These are phyloP conservation scores for Jatropha multifida DNA, from an alignment of 441 rosid species.

Conservation along the genomic window DNA sequence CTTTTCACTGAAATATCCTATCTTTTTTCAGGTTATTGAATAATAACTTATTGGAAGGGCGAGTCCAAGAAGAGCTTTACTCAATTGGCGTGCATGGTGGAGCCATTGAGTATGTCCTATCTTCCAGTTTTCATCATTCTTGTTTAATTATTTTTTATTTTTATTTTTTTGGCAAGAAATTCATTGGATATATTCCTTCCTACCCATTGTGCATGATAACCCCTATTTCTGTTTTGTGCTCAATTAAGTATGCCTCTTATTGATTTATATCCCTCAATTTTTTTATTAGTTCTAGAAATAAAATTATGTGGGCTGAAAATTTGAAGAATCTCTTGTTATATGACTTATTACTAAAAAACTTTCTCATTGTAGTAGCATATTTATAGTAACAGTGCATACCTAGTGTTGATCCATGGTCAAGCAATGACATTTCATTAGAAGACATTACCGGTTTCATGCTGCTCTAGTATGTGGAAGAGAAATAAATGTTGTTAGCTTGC, in stretches of 20 bases:
- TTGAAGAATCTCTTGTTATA: background rate
- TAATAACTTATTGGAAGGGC: slow-evolving; percentile 74
- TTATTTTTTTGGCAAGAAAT: background rate
- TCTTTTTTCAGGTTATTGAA: slow-evolving; percentile 58
- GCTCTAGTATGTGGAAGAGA: background rate
- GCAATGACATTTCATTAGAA: background rate
- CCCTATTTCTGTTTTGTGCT: background rate
- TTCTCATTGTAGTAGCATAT: background rate
- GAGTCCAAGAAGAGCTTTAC: slow-evolving; percentile 81
- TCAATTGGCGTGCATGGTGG: slow-evolving; percentile 95
- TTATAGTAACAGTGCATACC: background rate
- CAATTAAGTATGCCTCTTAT: background rate
- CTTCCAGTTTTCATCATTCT: slow-evolving; percentile 4
- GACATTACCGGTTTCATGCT: slow-evolving; percentile 1
- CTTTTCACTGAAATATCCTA: slow-evolving; percentile 1
- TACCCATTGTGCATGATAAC: background rate
- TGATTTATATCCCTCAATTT: background rate
- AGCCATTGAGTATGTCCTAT: slow-evolving; percentile 71
- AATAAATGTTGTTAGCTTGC: too few species aligned
- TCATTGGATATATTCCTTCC: background rate
- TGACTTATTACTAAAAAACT: background rate
- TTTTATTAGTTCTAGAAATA: background rate
- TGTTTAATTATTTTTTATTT: slow-evolving; percentile 12
- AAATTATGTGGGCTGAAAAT: background rate
- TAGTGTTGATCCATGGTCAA: background rate